phyloP scores from a whole-genome alignment of 108 stramenopile species.

The Skeletonema potamos region DNA sequence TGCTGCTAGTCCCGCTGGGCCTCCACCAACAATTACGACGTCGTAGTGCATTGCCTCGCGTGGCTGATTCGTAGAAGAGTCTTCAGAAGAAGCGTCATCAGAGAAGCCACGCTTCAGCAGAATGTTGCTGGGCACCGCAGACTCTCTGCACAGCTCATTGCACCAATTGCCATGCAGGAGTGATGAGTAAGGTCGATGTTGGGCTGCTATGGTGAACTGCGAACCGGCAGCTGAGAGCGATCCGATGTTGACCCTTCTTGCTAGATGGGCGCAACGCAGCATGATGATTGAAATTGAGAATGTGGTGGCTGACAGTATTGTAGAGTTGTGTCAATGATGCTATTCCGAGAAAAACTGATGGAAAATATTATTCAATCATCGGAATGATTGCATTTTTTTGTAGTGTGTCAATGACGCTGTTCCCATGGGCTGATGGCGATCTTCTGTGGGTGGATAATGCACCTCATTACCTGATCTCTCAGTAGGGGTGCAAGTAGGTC shows the following conservation, averaged over 20 bases:
- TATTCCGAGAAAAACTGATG: no score
- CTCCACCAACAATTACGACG: conserved; percentile 88
- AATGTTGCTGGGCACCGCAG: background rate
- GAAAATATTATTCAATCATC: no score
- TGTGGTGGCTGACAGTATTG: no score
- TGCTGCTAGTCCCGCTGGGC: conserved; percentile 94
- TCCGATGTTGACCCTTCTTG: background rate
- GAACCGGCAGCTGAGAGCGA: background rate
- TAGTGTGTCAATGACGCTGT: no score
- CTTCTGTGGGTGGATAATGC: no score
- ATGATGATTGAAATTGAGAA: background rate
- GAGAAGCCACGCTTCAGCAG: background rate
- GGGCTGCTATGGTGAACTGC: background rate
- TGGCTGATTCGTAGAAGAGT: conserved; percentile 32
- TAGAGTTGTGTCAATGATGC: no score
- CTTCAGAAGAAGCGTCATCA: background rate
- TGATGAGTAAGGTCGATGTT: background rate
- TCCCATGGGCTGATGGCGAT: no score
- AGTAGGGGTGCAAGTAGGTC: no score
- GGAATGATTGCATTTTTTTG: no score
- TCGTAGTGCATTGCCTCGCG: conserved; percentile 90
- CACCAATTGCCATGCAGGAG: background rate
- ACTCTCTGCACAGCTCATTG: background rate
- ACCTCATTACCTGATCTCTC: no score
- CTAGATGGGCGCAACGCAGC: background rate